These are phyloP conservation scores for Teratosphaeria viscida DNA, from an alignment of 2,329 filamentous ascomycete genomes.

Conservation along the genomic window DNA sequence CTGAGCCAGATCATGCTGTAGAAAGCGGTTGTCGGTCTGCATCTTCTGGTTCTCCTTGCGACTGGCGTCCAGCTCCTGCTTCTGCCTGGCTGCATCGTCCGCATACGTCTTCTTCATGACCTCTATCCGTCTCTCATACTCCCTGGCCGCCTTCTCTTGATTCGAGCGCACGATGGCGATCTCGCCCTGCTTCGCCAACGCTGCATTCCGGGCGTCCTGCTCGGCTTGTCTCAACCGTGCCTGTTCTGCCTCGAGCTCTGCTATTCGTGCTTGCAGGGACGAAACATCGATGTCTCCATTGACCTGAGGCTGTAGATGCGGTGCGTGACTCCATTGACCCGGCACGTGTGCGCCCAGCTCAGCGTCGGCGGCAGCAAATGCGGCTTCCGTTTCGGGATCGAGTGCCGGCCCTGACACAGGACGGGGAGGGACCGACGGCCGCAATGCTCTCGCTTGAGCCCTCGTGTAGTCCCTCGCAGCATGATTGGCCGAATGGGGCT, in stretches of 20 bases:
- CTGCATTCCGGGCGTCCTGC: conserved; percentile 35
- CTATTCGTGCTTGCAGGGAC: conserved; percentile 33
- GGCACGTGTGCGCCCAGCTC: conserved; percentile 19
- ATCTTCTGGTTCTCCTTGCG: conserved; percentile 54
- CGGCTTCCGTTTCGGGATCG: conserved; percentile 20
- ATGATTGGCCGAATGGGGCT: conserved; percentile 19
- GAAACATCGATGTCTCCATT: conserved; percentile 11
- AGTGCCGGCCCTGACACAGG: background rate
- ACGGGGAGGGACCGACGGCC: background rate
- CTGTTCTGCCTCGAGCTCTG: conserved; percentile 36
- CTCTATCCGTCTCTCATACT: conserved; percentile 53
- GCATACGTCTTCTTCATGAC: conserved; percentile 52
- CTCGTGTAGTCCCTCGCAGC: conserved; percentile 12
- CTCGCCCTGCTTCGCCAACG: conserved; percentile 59
- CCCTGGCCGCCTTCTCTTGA: conserved; percentile 49
- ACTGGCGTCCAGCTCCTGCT: conserved; percentile 54
- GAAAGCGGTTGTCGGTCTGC: conserved; percentile 61
- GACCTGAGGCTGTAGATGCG: conserved; percentile 5
- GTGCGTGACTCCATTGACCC: conserved; percentile 14
- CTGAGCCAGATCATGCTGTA: conserved; percentile 60
- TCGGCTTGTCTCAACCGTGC: conserved; percentile 28
- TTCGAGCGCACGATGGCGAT: conserved; percentile 65
- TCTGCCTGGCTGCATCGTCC: conserved; percentile 54
- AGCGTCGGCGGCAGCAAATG: conserved; percentile 24
- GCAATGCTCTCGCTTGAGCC: background rate